A percentile compares a stretch with the other conserved stretches of the same genome.
phyloP scores from a whole-genome alignment of 176 grass and related monocot species.

The Tillandsia fasciculata region DNA sequence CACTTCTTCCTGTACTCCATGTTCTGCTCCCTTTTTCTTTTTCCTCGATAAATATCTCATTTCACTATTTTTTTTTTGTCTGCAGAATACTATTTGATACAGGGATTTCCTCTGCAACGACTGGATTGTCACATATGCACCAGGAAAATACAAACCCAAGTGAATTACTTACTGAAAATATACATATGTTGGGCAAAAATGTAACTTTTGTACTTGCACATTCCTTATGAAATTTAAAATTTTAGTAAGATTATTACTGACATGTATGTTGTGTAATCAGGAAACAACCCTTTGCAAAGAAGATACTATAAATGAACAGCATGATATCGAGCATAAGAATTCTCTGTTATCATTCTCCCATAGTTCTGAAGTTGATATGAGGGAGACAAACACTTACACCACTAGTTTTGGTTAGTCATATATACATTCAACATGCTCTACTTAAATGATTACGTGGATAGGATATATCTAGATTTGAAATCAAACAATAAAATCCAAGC shows the following conservation, averaged over 20 bases:
- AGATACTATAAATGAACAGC: not conserved
- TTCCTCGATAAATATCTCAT: not conserved
- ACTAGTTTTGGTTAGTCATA: not conserved
- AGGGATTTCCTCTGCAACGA: constrained; percentile 8
- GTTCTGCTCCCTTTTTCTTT: not conserved
- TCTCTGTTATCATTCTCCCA: not conserved
- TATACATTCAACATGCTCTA: not conserved
- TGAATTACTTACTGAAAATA: not conserved
- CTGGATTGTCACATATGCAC: not conserved
- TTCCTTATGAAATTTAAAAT: too few relatives aligned
- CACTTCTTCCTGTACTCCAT: not conserved
- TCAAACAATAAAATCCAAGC: not conserved
- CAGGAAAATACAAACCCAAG: not conserved
- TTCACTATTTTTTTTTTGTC: constrained; percentile 28
- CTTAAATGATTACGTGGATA: not conserved
- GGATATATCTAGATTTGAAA: constrained; percentile 10
- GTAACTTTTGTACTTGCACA: too few relatives aligned
- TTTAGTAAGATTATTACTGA: too few relatives aligned
- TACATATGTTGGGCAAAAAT: not conserved
- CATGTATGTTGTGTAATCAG: constrained; percentile 3
- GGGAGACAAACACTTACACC: not conserved
- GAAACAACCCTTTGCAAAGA: constrained; percentile 8
- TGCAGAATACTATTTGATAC: constrained; percentile 63
- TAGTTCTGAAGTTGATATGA: not conserved
- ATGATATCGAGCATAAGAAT: not conserved